Conservation (phyloP, 306 rosid genomes). For the Coriaria nepalensis region DNA sequence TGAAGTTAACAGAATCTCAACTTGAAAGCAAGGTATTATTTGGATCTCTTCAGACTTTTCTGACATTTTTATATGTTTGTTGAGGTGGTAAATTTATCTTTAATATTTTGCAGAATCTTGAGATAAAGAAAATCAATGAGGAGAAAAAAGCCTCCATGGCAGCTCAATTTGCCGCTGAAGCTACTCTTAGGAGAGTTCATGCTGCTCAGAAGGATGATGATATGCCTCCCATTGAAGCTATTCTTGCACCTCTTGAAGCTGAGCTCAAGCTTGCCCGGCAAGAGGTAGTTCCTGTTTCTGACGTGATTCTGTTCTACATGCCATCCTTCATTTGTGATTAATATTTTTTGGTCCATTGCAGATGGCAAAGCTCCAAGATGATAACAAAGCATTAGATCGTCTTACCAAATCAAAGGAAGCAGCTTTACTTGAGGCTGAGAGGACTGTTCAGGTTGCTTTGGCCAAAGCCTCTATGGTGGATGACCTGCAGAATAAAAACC, state of each 20-base stretch:
- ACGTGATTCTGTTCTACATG: no score
- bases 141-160: slow-evolving; percentile 98
- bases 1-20: slow-evolving; percentile 81
- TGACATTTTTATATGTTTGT: not conserved
- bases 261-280: slow-evolving; percentile 91
- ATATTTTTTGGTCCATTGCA: slow-evolving; percentile 21
- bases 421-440: slow-evolving; percentile 90
- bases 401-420: slow-evolving; percentile 99
- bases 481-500: slow-evolving; percentile 97
- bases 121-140: slow-evolving; percentile 87
- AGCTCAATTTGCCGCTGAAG: slow-evolving; percentile 95
- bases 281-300: slow-evolving; percentile 33
- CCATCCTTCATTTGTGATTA: no score
- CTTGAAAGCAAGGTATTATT: slow-evolving; percentile 71
- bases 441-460: slow-evolving; percentile 91
- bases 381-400: slow-evolving; percentile 92
- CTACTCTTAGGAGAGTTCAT: slow-evolving; percentile 90
- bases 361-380: slow-evolving; percentile 98
- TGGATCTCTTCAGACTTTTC: slow-evolving; percentile 14
- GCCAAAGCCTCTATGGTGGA: slow-evolving; percentile 99
- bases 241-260: slow-evolving; percentile 92
- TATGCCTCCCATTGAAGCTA: slow-evolving; percentile 97
- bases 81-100: slow-evolving; percentile 4
- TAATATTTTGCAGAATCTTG: slow-evolving; percentile 67
- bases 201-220: slow-evolving; percentile 96